A percentile compares a stretch with the other conserved stretches of the same genome.
These are phyloP conservation scores for Sclerotinia minor DNA, from an alignment of 2,329 filamentous ascomycete species.

Conservation along the genomic window DNA sequence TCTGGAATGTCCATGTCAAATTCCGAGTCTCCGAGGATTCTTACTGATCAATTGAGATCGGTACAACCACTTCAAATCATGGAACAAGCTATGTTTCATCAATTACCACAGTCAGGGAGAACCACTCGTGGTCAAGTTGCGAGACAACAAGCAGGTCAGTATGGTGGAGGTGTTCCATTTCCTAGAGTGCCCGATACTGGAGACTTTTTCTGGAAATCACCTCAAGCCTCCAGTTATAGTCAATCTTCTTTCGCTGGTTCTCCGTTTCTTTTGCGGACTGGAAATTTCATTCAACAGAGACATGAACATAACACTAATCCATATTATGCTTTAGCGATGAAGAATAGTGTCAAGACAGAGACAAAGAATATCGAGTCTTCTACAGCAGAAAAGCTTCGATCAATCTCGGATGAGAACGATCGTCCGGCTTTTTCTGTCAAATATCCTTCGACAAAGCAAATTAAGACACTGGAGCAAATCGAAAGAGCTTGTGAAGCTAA, in stretches of 20 bases:
- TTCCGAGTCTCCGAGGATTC: conserved; percentile 6
- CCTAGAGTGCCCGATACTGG: conserved; percentile 12
- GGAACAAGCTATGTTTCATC: conserved; percentile 8
- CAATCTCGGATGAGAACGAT: conserved; percentile 1
- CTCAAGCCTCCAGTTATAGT: conserved; percentile 26
- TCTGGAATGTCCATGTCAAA: neutral
- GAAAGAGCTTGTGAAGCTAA: conserved; percentile 31
- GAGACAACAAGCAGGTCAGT: conserved; percentile 41
- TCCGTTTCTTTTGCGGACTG: conserved; percentile 17
- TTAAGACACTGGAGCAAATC: conserved; percentile 38
- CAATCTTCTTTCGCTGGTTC: conserved; percentile 27
- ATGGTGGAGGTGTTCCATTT: conserved; percentile 30
- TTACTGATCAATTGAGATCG: neutral
- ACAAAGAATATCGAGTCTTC: conserved; percentile 4
- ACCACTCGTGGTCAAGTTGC: conserved; percentile 37
- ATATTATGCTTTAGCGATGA: conserved; percentile 32
- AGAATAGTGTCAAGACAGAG: conserved; percentile 2
- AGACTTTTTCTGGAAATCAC: conserved; percentile 22
- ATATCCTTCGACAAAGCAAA: conserved; percentile 25
- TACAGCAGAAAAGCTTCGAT: neutral
- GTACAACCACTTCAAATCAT: conserved; percentile 5
- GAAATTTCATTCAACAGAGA: conserved; percentile 1
- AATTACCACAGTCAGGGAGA: conserved; percentile 27
- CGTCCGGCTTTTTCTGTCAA: neutral
- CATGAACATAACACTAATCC: conserved; percentile 25